Evolutionary conservation across 768 basidiomycete species (phyloP), one percentile per base, ranked within the genome.

Genomic region (Goffeauzyma gilvescens): DNA sequence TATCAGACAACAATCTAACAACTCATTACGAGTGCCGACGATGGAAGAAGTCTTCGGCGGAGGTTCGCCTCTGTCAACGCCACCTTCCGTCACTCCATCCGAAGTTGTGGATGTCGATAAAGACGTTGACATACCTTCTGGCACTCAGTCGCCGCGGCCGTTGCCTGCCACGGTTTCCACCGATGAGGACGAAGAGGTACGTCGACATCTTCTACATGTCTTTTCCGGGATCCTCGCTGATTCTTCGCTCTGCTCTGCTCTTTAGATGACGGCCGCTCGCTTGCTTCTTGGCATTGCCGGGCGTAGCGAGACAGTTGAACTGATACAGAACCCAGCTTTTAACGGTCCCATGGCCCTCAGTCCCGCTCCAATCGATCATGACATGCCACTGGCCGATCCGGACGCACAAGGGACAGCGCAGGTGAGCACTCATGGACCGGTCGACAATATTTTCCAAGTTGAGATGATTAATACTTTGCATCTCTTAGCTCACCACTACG

Each of bases 51-150:
- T 49, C 6, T 49, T 49, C 24, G 47, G 42, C 9, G 41, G 47
- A 5, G 42, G 40, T 14, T 49, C 47, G 6, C 47, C 47, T 2
- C 42, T 49, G 13, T 49, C 47, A 26, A 32, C 47, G 8, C 30
- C 32, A 10, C 47, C 47, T 1, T 44, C 47, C 8, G 24, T 14
- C 35, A 41, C 33, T 13, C 24, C 17, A 22, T 35, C 9, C 30
- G 30, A 3, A n/a, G n/a, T n/a, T n/a, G n/a, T n/a, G n/a, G n/a
- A n/a, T n/a, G n/a, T n/a, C n/a, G n/a, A n/a, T n/a, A n/a, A n/a
- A n/a, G n/a, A n/a, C n/a, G n/a, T n/a, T n/a, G n/a, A n/a, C n/a
- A n/a, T n/a, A n/a, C n/a, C n/a, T n/a, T n/a, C n/a, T n/a, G n/a
- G n/a, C n/a, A n/a, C n/a, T n/a, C n/a, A n/a, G n/a, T 41, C 40